Conservation (phyloP, 768 basidiomycete genomes). For the Candolleomyces aberdarensis region DNA sequence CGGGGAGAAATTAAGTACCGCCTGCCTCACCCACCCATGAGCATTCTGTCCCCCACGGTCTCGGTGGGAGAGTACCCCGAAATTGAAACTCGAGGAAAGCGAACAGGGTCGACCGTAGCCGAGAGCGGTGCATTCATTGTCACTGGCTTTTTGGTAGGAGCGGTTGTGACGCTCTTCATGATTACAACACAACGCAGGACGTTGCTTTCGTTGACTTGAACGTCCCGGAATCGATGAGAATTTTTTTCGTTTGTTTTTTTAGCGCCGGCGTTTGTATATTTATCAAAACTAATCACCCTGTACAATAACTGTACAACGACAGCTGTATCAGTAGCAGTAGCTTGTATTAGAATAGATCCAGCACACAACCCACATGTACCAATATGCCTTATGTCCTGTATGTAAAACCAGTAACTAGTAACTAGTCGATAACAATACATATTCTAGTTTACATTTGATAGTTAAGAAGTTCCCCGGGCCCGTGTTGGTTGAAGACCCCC, state of each 20-base stretch:
- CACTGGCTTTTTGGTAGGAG: slow-evolving; percentile 51
- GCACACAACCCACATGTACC: too few relatives aligned
- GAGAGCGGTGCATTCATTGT: slow-evolving; percentile 38
- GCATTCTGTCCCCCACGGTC: slow-evolving; percentile 5
- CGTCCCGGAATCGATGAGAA: not conserved
- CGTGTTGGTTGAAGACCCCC: too few relatives aligned
- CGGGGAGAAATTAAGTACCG: slow-evolving; percentile 8
- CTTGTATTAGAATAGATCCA: too few relatives aligned
- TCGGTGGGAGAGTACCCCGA: slow-evolving; percentile 1
- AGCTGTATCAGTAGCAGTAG: too few relatives aligned
- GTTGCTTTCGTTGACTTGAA: slow-evolving; percentile 28
- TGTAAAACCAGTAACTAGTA: too few relatives aligned
- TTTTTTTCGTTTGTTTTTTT: not conserved
- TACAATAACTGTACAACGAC: slow-evolving; percentile 6
- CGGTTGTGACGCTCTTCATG: slow-evolving; percentile 29
- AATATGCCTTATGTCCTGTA: too few relatives aligned
- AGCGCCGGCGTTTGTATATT: not conserved
- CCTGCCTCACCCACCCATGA: slow-evolving; percentile 7
- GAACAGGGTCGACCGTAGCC: slow-evolving; percentile 18
- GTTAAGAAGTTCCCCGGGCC: too few relatives aligned
- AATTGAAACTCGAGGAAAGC: slow-evolving; percentile 8
- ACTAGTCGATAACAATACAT: too few relatives aligned
- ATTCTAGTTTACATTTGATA: too few relatives aligned
- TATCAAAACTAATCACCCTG: slow-evolving; percentile 15
- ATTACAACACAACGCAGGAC: slow-evolving; percentile 31